Evolutionary conservation across 2,329 filamentous ascomycete genomes (phyloP).

Genomic region (Aspergillus ruber): DNA sequence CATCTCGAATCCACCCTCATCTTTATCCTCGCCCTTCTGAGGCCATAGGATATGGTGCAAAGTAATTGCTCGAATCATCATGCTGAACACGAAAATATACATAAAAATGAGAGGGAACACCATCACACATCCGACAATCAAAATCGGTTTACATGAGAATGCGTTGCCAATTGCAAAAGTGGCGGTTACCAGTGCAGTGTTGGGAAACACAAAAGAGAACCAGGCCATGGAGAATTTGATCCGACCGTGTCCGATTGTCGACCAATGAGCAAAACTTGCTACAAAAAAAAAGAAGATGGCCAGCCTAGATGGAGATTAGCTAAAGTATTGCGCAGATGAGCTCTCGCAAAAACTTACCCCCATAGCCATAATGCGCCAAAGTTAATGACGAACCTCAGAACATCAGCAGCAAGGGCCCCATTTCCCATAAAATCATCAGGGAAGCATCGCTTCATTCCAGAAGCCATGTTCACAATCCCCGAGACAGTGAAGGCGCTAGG

Average conservation of each 20-base stretch:
- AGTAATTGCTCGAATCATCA: constrained; percentile 65
- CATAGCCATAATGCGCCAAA: constrained; percentile 73
- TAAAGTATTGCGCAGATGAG: no score
- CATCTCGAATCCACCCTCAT: constrained; percentile 53
- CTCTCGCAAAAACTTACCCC: constrained; percentile 42
- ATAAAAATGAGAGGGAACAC: constrained; percentile 58
- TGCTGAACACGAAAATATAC: constrained; percentile 62
- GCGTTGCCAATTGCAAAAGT: constrained; percentile 65
- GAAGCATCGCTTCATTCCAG: constrained; percentile 44
- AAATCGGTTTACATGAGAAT: constrained; percentile 54
- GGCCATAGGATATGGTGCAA: constrained; percentile 69
- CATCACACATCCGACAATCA: constrained; percentile 63
- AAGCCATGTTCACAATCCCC: constrained; percentile 54
- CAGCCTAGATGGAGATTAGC: constrained; percentile 40
- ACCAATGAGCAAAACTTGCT: constrained; percentile 68
- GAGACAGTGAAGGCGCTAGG: constrained; percentile 64
- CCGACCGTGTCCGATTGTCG: constrained; percentile 53
- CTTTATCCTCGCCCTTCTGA: constrained; percentile 59
- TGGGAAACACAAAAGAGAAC: constrained; percentile 78
- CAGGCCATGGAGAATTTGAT: constrained; percentile 79
- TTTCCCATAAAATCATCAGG: constrained; percentile 52
- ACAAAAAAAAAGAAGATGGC: constrained; percentile 80
- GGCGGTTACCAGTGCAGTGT: constrained; percentile 66
- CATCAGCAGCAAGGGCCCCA: constrained; percentile 48
- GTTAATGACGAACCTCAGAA: constrained; percentile 51